These are phyloP conservation scores for Catharanthus roseus DNA, from an alignment of 257 asterid genomes.

Conservation along the genomic window DNA sequence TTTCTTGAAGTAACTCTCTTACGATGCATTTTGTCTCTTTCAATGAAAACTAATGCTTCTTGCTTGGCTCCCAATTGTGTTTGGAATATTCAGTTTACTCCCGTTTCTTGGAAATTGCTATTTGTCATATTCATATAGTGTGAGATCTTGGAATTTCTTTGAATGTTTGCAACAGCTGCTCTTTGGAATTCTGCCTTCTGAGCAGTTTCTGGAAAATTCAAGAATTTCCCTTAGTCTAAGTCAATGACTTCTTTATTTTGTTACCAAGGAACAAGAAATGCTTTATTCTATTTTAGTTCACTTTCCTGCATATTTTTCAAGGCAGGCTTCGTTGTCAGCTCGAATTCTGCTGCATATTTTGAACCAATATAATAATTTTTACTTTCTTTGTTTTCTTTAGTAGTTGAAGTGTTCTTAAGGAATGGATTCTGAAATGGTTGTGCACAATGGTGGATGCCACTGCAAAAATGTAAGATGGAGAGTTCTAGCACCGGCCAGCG, in stretches of 20 bases:
- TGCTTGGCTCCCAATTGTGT: background rate
- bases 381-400: too few species aligned
- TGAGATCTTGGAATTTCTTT: background rate
- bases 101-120: background rate
- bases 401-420: background rate
- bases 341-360: background rate
- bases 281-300: background rate
- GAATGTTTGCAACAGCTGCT: background rate
- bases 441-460: slow-evolving; percentile 85
- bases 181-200: background rate
- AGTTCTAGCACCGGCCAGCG: slow-evolving; percentile 51
- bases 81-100: background rate
- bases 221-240: background rate
- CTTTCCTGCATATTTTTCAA: background rate
- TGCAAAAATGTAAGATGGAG: slow-evolving; percentile 69
- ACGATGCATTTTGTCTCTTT: too few species aligned
- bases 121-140: background rate
- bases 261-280: background rate
- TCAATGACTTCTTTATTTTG: too few species aligned
- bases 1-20: too few species aligned
- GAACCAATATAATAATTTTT: background rate
- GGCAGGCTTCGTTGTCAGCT: background rate
- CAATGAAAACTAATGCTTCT: too few species aligned
- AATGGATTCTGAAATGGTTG: slow-evolving; percentile 42
- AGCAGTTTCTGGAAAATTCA: background rate